These are phyloP conservation scores for Colletotrichum sp. DNA, from an alignment of 2,329 filamentous ascomycete genomes.

Conservation along the genomic window DNA sequence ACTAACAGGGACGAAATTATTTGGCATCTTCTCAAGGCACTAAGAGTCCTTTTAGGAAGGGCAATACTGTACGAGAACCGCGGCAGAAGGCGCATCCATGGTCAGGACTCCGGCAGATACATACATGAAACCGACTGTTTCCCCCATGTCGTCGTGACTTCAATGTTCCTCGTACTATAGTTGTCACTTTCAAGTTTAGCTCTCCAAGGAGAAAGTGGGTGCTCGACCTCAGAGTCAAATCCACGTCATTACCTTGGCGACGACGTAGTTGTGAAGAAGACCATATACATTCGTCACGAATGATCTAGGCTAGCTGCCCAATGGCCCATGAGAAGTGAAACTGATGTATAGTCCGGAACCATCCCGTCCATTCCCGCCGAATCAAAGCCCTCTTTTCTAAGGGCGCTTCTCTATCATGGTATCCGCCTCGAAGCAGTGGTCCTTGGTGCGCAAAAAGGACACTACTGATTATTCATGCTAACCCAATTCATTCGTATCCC, in stretches of 20 bases:
- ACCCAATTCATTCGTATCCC: slow-evolving; percentile 5
- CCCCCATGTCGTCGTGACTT: background rate
- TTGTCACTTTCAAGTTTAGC: background rate
- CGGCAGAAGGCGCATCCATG: background rate
- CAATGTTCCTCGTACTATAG: background rate
- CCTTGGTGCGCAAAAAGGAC: background rate
- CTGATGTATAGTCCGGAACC: background rate
- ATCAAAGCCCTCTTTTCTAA: slow-evolving; percentile 1
- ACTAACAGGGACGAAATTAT: background rate
- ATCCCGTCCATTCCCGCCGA: background rate
- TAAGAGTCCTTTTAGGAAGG: background rate
- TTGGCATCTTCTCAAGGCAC: background rate
- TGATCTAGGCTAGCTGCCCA: background rate
- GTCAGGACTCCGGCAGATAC: background rate
- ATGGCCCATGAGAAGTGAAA: background rate
- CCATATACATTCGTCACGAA: background rate
- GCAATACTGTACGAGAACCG: background rate
- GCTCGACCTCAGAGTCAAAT: background rate
- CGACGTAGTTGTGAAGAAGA: background rate
- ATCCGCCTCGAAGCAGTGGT: slow-evolving; percentile 17
- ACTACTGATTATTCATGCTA: slow-evolving; percentile 6
- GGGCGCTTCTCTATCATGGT: slow-evolving; percentile 17
- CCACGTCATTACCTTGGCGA: background rate
- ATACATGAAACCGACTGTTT: background rate
- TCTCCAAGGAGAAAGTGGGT: background rate